phyloP scores from a whole-genome alignment of 148 eudicot species.

The Suaeda aralocaspica region DNA sequence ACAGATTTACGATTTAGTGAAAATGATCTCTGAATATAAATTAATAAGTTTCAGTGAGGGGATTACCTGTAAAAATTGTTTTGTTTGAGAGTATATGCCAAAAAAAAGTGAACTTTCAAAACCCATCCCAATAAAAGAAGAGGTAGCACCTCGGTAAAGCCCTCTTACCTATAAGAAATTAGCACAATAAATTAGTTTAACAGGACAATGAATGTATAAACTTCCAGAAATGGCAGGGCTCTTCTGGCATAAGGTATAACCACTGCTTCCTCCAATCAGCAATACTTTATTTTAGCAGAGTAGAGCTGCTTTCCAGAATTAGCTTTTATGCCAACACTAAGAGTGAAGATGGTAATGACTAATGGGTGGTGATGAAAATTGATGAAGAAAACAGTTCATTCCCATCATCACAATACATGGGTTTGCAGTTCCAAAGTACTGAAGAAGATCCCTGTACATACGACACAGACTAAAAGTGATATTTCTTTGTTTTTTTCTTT shows the following conservation, averaged over 20 bases:
- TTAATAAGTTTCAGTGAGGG: not conserved
- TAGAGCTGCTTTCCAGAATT: no score
- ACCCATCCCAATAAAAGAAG: conserved; percentile 87
- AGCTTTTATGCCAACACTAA: no score
- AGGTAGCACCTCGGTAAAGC: conserved; percentile 88
- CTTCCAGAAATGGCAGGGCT: not conserved
- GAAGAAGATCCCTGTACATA: no score
- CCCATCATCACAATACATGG: no score
- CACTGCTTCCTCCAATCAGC: not conserved
- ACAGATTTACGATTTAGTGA: not conserved
- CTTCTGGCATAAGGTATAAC: not conserved
- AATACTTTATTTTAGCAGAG: not conserved
- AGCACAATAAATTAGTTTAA: conserved; percentile 16
- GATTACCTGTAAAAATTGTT: conserved; percentile 63
- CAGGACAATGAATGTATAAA: not conserved
- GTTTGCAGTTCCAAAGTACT: no score
- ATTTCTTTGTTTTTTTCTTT: no score
- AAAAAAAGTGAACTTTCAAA: conserved; percentile 90
- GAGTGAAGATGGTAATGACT: no score
- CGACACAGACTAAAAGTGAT: no score
- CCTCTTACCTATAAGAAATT: conserved; percentile 64
- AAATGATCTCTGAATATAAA: not conserved
- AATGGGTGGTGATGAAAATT: no score
- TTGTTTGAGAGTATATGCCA: conserved; percentile 85
- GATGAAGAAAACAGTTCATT: no score